These are phyloP conservation scores for Akanthomyces muscarius DNA, from an alignment of 2,329 filamentous ascomycete genomes.

Conservation along the genomic window DNA sequence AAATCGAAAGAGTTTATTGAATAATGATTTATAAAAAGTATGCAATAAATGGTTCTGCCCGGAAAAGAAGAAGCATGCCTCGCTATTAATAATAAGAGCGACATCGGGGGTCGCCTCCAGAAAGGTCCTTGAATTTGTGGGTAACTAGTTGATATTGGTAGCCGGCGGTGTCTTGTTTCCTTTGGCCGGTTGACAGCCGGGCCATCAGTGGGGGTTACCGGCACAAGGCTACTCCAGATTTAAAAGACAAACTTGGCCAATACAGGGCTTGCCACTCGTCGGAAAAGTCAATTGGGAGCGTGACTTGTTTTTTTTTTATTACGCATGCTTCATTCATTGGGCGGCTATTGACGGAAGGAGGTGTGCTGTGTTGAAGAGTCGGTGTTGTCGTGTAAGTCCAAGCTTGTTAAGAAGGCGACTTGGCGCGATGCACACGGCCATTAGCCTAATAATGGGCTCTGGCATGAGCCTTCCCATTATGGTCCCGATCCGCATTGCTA, in stretches of 20 bases:
- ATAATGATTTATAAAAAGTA: background rate
- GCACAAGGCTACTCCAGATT: background rate
- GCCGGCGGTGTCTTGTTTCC: background rate
- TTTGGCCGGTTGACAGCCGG: background rate
- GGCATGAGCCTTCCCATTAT: background rate
- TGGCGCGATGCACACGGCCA: background rate
- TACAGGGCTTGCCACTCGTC: background rate
- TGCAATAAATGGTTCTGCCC: no score
- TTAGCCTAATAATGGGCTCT: background rate
- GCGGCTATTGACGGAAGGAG: background rate
- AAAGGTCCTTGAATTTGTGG: background rate
- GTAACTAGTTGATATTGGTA: background rate
- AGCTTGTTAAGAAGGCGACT: background rate
- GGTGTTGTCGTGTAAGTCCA: background rate
- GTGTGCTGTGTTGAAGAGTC: background rate
- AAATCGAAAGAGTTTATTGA: no score
- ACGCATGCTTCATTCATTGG: no score
- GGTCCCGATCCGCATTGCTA: background rate
- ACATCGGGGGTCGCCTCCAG: conserved; percentile 1
- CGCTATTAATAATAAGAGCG: background rate
- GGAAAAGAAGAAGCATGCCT: background rate
- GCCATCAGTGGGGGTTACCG: background rate
- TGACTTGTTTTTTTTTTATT: background rate
- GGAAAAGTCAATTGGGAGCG: no score
- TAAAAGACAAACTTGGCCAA: background rate